These are phyloP conservation scores for Xylaria multiplex DNA, from an alignment of 2,329 filamentous ascomycete genomes.

Conservation along the genomic window DNA sequence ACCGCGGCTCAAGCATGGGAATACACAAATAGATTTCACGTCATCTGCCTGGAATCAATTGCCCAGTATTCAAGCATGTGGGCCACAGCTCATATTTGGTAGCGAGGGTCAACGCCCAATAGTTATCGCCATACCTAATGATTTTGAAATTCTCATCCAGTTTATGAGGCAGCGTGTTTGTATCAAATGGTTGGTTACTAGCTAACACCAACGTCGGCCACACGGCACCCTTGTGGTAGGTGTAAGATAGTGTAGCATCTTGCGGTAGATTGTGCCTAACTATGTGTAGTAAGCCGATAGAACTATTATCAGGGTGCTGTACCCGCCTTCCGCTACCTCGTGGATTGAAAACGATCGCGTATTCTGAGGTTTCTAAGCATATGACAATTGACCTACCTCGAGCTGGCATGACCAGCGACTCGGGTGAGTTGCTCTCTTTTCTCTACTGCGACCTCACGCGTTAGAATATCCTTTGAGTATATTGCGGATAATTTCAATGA, in stretches of 20 bases:
- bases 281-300: too few species aligned
- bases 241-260: not conserved
- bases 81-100: not conserved
- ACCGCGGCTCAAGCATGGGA: constrained; percentile 1
- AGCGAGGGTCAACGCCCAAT: not conserved
- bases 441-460: not conserved
- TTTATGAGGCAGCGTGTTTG: not conserved
- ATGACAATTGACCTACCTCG: not conserved
- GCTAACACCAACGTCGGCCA: not conserved
- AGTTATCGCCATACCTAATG: not conserved
- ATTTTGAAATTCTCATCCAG: not conserved
- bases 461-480: not conserved
- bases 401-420: not conserved
- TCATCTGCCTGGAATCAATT: too few species aligned
- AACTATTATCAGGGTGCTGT: not conserved
- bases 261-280: too few species aligned
- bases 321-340: not conserved
- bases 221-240: not conserved
- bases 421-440: not conserved
- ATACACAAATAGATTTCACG: not conserved
- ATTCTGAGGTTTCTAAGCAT: not conserved
- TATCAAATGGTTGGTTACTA: constrained; percentile 3
- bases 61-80: not conserved
- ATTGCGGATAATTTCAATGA: too few species aligned
- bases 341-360: not conserved